A percentile compares a stretch with the other conserved stretches of the same genome.
Conservation (phyloP, 2,329 filamentous ascomycete species). For the Fusarium albosuccineum region DNA sequence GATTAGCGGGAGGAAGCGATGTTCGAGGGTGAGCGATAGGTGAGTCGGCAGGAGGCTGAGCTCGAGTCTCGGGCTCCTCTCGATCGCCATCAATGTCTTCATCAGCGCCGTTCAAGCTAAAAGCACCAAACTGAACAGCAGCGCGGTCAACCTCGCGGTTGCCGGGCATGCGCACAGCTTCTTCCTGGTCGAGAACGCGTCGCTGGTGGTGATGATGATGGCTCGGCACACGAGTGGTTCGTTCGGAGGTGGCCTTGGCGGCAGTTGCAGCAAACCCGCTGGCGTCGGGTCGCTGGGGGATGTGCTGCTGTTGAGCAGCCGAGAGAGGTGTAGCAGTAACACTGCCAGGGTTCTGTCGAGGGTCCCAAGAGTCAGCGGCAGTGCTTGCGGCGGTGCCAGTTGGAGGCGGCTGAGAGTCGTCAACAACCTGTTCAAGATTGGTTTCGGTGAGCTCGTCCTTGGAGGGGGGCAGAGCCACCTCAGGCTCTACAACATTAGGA, state of each 20-base stretch:
- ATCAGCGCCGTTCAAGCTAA: slow-evolving; percentile 86
- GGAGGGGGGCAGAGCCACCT: slow-evolving; percentile 71
- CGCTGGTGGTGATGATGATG: slow-evolving; percentile 73
- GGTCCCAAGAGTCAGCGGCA: slow-evolving; percentile 86
- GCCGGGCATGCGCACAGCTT: slow-evolving; percentile 97
- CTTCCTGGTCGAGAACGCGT: slow-evolving; percentile 92
- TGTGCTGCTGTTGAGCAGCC: slow-evolving; percentile 72
- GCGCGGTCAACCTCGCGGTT: slow-evolving; percentile 95
- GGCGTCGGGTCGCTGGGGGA: slow-evolving; percentile 64
- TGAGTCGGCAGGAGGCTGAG: slow-evolving; percentile 93
- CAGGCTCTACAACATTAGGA: slow-evolving; percentile 49
- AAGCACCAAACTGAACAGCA: slow-evolving; percentile 95
- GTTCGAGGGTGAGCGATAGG: slow-evolving; percentile 88
- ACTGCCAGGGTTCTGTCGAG: slow-evolving; percentile 70
- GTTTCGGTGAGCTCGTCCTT: slow-evolving; percentile 89
- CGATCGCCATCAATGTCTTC: slow-evolving; percentile 94
- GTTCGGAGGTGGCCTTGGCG: slow-evolving; percentile 78
- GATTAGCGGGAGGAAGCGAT: slow-evolving; percentile 81
- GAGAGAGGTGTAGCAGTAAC: slow-evolving; percentile 76
- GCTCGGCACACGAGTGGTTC: slow-evolving; percentile 77
- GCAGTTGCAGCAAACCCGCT: slow-evolving; percentile 84
- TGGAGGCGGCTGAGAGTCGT: slow-evolving; percentile 80
- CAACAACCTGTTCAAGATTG: slow-evolving; percentile 91
- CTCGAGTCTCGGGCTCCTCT: slow-evolving; percentile 94
- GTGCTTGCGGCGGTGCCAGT: slow-evolving; percentile 92